phyloP scores from a whole-genome alignment of 257 asterid species.

The Vinca minor region DNA sequence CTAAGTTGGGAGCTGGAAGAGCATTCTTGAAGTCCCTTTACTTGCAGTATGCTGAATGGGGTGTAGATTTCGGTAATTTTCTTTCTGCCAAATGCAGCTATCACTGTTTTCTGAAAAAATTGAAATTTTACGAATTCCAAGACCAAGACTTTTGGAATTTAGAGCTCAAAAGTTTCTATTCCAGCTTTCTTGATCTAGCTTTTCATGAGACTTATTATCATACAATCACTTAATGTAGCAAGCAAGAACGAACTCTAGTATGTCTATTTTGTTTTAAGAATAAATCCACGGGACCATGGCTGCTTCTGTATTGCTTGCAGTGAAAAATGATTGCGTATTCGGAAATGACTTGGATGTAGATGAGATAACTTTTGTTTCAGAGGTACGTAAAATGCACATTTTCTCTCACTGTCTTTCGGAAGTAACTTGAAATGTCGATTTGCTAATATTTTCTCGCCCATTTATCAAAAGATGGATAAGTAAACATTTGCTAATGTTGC shows the following conservation, averaged over 20 bases:
- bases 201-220: background rate
- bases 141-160: background rate
- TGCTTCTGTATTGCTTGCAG: slow-evolving; percentile 31
- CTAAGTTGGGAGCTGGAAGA: slow-evolving; percentile 73
- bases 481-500: background rate
- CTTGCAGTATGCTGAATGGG: slow-evolving; percentile 92
- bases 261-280: background rate
- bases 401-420: slow-evolving; percentile 1
- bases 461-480: background rate
- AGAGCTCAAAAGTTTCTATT: background rate
- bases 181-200: background rate
- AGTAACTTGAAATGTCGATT: no score
- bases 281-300: background rate
- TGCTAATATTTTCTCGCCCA: background rate
- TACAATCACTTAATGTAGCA: background rate
- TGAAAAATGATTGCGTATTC: slow-evolving; percentile 87
- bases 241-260: background rate
- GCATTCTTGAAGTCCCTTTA: slow-evolving; percentile 86
- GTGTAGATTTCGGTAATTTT: slow-evolving; percentile 80
- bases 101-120: background rate
- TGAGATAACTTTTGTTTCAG: slow-evolving; percentile 74
- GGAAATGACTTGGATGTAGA: slow-evolving; percentile 66
- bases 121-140: background rate
- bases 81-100: background rate
- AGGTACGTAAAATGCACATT: slow-evolving; percentile 46